These are phyloP conservation scores for Trichoderma simmonsii DNA, from an alignment of 2,329 filamentous ascomycete species.

Conservation along the genomic window DNA sequence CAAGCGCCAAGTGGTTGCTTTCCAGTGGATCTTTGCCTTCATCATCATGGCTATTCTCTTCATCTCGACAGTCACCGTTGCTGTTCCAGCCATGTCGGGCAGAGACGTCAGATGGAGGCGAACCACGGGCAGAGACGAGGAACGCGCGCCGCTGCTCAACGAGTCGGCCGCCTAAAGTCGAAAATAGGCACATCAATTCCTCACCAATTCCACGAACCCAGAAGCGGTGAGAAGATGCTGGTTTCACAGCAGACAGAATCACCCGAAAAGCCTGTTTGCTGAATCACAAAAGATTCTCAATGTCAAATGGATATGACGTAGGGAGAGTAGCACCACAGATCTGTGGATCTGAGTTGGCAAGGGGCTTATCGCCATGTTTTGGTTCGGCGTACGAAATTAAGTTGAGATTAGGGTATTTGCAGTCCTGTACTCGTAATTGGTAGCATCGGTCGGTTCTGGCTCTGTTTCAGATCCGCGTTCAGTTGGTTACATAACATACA, in stretches of 20 bases:
- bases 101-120: constrained; percentile 52
- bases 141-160: constrained; percentile 60
- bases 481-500: not conserved
- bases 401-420: not conserved
- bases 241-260: not conserved
- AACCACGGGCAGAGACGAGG: constrained; percentile 44
- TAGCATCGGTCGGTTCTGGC: not conserved
- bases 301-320: constrained; percentile 2
- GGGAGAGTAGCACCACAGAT: not conserved
- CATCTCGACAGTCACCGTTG: constrained; percentile 62
- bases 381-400: not conserved
- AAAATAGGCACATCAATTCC: not conserved
- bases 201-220: not conserved
- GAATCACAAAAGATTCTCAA: not conserved
- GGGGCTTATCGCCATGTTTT: not conserved
- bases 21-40: constrained; percentile 94
- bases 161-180: constrained; percentile 35
- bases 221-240: constrained; percentile 4
- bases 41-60: constrained; percentile 75
- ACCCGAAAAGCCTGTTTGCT: constrained; percentile 3
- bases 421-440: not conserved
- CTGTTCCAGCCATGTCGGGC: constrained; percentile 61
- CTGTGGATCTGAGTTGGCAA: not conserved
- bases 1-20: constrained; percentile 65
- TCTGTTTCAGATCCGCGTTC: not conserved